These are phyloP conservation scores for Acidiella bohemica DNA, from an alignment of 495 filamentous ascomycete genomes.

Conservation along the genomic window DNA sequence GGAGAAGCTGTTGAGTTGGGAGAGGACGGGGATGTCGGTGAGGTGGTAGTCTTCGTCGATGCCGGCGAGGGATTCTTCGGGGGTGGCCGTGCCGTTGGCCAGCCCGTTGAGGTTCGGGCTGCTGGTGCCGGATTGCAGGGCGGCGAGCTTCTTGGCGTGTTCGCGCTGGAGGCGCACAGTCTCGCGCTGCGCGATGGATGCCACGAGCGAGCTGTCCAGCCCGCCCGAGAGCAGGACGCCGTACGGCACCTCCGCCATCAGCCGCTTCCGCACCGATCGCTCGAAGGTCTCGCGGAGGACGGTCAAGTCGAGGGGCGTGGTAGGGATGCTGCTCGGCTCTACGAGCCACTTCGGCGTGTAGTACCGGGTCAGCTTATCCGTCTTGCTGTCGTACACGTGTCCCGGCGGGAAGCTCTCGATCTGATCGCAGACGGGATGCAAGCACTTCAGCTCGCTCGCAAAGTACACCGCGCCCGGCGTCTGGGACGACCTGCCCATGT, in stretches of 20 bases:
- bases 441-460: constrained; percentile 88
- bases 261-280: constrained; percentile 80
- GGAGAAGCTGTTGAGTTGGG: constrained; percentile 94
- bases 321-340: constrained; percentile 64
- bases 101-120: constrained; percentile 28
- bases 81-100: constrained; percentile 30
- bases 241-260: constrained; percentile 98
- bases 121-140: constrained; percentile 11
- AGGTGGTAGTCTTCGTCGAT: constrained; percentile 85
- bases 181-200: constrained; percentile 88
- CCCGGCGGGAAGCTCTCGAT: constrained; percentile 90
- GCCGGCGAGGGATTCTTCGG: constrained; percentile 64
- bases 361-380: constrained; percentile 66
- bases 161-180: constrained; percentile 58
- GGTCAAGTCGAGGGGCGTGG: constrained; percentile 69
- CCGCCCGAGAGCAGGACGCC: constrained; percentile 92
- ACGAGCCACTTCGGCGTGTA: constrained; percentile 80
- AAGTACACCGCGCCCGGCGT: constrained; percentile 84
- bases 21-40: constrained; percentile 71
- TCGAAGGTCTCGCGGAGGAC: constrained; percentile 67
- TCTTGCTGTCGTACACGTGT: constrained; percentile 88
- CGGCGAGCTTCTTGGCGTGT: constrained; percentile 18
- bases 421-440: constrained; percentile 88
- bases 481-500: constrained; percentile 75
- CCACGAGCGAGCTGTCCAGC: constrained; percentile 88